Conservation (phyloP, 805 yeast genomes). For the Naumovozyma baii region DNA sequence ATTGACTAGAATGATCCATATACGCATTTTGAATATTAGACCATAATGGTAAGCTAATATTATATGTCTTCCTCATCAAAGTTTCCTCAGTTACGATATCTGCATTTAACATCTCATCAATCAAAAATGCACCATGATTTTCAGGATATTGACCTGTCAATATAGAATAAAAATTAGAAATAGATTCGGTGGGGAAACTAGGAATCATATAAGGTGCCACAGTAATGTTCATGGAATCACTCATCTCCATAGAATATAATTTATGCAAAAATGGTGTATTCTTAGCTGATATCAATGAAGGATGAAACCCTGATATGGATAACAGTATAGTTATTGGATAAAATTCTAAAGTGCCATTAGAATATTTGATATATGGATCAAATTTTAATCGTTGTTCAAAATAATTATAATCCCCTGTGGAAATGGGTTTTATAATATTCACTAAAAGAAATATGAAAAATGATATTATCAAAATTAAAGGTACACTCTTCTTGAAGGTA, state of each 20-base stretch:
- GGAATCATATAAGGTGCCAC: conserved; percentile 73
- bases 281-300: conserved; percentile 60
- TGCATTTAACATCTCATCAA: not conserved
- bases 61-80: not conserved
- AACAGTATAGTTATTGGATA: conserved; percentile 73
- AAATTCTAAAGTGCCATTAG: conserved; percentile 59
- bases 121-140: conserved; percentile 66
- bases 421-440: conserved; percentile 2
- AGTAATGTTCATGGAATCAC: conserved; percentile 27
- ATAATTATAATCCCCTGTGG: not conserved
- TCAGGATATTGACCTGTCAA: conserved; percentile 80
- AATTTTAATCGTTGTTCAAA: conserved; percentile 4
- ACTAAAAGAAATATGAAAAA: conserved; percentile 1
- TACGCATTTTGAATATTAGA: conserved; percentile 57
- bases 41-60: conserved; percentile 77
- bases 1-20: conserved; percentile 26
- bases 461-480: not conserved
- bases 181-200: conserved; percentile 79
- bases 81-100: not conserved
- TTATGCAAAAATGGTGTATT: conserved; percentile 64
- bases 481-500: not conserved
- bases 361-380: conserved; percentile 15
- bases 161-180: conserved; percentile 87
- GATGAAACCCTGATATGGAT: conserved; percentile 86
- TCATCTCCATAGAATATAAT: conserved; percentile 39